Evolutionary conservation across 2,329 filamentous ascomycete genomes (phyloP).

Genomic region (Ustulina deusta): DNA sequence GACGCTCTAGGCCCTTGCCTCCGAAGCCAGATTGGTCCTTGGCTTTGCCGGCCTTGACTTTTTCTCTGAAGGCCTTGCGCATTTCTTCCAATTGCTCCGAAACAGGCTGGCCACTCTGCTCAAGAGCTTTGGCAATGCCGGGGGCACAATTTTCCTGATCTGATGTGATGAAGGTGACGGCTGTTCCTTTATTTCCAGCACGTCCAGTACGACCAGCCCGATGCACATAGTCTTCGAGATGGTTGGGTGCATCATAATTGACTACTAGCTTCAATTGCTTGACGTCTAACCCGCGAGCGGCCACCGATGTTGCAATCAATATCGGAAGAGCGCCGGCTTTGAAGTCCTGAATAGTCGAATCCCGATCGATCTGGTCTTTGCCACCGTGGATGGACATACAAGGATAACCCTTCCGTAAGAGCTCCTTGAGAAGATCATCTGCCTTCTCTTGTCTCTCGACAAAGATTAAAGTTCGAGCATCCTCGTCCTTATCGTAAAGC

Average conservation of each 20-base stretch:
- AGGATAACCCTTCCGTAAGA: conserved; percentile 86
- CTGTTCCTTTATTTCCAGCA: conserved; percentile 93
- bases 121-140: conserved; percentile 90
- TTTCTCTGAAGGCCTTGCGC: conserved; percentile 82
- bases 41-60: conserved; percentile 91
- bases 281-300: conserved; percentile 93
- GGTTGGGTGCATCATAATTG: conserved; percentile 94
- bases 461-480: conserved; percentile 89
- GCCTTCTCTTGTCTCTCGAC: conserved; percentile 93
- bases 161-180: conserved; percentile 92
- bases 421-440: conserved; percentile 80
- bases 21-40: conserved; percentile 93
- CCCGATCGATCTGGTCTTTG: conserved; percentile 92
- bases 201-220: conserved; percentile 92
- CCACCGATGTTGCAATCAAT: conserved; percentile 93
- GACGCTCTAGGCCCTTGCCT: conserved; percentile 90
- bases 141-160: conserved; percentile 92
- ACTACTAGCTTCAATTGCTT: conserved; percentile 96
- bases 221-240: conserved; percentile 96
- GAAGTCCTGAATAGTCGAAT: conserved; percentile 93
- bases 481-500: conserved; percentile 86
- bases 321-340: conserved; percentile 91
- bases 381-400: conserved; percentile 95
- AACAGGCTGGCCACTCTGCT: conserved; percentile 87
- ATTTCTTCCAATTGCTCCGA: conserved; percentile 76